phyloP scores from a whole-genome alignment of 2,329 filamentous ascomycete species.

The Clonostachys rosea region DNA sequence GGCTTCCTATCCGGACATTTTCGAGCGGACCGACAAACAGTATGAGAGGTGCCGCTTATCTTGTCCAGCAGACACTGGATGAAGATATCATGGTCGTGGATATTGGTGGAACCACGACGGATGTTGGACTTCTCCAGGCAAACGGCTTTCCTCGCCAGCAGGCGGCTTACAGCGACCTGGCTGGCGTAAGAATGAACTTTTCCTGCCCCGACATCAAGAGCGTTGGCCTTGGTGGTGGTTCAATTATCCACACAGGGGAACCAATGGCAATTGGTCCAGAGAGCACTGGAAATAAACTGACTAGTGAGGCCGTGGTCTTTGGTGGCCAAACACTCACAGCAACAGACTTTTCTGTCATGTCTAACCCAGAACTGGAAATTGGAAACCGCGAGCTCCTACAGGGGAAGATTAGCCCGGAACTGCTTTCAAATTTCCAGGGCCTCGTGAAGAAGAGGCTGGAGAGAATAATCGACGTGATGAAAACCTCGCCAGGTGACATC shows the following conservation, averaged over 20 bases:
- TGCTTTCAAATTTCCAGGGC: constrained; percentile 28
- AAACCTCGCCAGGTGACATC: constrained; percentile 54
- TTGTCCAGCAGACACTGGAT: constrained; percentile 35
- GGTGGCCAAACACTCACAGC: constrained; percentile 52
- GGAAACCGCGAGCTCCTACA: constrained; percentile 32
- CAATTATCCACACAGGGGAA: constrained; percentile 38
- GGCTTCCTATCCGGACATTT: constrained; percentile 56
- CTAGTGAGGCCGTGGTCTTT: constrained; percentile 49
- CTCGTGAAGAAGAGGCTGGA: constrained; percentile 48
- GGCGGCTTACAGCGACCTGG: constrained; percentile 56
- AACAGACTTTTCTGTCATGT: constrained; percentile 46
- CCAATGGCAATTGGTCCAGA: constrained; percentile 51
- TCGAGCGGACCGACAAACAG: constrained; percentile 61
- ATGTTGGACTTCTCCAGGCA: constrained; percentile 54
- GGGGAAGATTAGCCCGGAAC: constrained; percentile 17
- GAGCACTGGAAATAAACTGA: constrained; percentile 55
- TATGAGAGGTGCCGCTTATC: constrained; percentile 57
- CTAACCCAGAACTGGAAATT: constrained; percentile 23
- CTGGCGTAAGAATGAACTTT: constrained; percentile 59
- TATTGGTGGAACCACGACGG: constrained; percentile 62
- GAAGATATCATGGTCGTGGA: constrained; percentile 52
- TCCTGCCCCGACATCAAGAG: constrained; percentile 53
- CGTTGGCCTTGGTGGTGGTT: constrained; percentile 56
- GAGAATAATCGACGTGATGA: constrained; percentile 55
- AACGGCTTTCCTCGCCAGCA: constrained; percentile 61